Base-by-base conservation (phyloP, 306 rosid species). In the Fagus sylvatica region DNA sequence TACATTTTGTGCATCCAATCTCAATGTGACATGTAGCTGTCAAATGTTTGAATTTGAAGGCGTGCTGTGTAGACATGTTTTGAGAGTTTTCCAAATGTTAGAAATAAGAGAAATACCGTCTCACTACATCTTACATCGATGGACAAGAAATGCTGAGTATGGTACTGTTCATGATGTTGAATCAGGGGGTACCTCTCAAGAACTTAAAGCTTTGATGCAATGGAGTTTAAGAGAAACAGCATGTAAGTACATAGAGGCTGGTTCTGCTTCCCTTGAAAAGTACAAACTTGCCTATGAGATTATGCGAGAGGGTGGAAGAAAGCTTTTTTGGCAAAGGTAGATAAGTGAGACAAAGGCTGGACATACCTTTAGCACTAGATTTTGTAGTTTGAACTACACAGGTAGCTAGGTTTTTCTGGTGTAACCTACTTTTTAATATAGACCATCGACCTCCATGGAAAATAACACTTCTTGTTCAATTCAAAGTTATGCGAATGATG, bases 201-300 rank as follows among this genome's bases (percentile, higher is more conserved):
- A 95, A 81, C 88, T 89, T 30, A 89, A 84, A 82, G 83, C 85
- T 48, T 83, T 90, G 88, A 92, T 95, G 98, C 77, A 89, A 17
- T 95, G 98, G 98, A 92, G 98, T 87, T 86, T 95, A 64, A 92
- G 98, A 80, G 98, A 95, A 84, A 87, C 97, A 67, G 97, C 98
- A 49, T 84, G 90, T 73, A 93, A 89, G 86, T 95, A 90, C 82
- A 68, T 95, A 77, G 98, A 92, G 56, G 98, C 98, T 9, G 98
- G 98, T 60, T 86, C 93, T 78, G 53, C 91, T 61, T 95, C 98
- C 42, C 85, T 89, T 42, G 98, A 91, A 79, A 92, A 92, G 85
- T 91, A 88, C 86, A 95, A 86, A 81, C 90, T 95, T 78, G 98
- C 98, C 69, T 89, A 87, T 40, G 98, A 95, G 79, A 92, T 92